Base-by-base conservation (phyloP, 345 rosid species). In the Salix brachista region DNA sequence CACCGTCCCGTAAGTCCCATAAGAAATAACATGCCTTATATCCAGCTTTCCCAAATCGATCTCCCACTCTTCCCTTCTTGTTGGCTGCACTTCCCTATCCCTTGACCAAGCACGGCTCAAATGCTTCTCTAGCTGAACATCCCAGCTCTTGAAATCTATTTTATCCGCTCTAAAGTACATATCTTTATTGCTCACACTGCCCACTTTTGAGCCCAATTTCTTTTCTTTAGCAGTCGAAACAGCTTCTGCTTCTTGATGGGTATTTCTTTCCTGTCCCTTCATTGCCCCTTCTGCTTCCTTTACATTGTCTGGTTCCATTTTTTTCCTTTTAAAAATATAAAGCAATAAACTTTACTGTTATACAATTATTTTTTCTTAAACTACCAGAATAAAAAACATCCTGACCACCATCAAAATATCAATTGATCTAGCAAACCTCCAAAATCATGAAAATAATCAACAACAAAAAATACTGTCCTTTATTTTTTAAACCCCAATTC, bases 141-240 rank as follows among this genome's bases (percentile, higher is more conserved):
- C 84, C 84, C 81, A 81, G 65, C 64, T 81, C 75, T 81, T 81
- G 76, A 81, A 81, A 81, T 81, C 81, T 46, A 81, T 74, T 75
- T 39, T 77, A 34, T 81, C 84, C 7, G 84, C 84, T 70, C 84
- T 69, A 44, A 77, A 65, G 65, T 61, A 81, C 75, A 64, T n/a
- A 18, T 78, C 81, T 56, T 34, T 74, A 66, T 75, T 74, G 75
- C 75, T 74, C 42, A 19, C 37, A 65, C 75, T 65, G 30, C 78
- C 81, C 75, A 12, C 75, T 39, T 74, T 75, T 18, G 70, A 67
- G 21, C 28, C 44, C 84, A 74, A 67, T 67, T 18, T 58, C 52
- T 28, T 71, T 21, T 41, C 36, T 65, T 30, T 23, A 17, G 46
- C 72, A 16, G n/a, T 65, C 9, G 71, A 62, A 26, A 19, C 71